Evolutionary conservation across 768 basidiomycete genomes (phyloP), one percentile per base, ranked within the genome.

Genomic region (Hypholoma fasciculare): DNA sequence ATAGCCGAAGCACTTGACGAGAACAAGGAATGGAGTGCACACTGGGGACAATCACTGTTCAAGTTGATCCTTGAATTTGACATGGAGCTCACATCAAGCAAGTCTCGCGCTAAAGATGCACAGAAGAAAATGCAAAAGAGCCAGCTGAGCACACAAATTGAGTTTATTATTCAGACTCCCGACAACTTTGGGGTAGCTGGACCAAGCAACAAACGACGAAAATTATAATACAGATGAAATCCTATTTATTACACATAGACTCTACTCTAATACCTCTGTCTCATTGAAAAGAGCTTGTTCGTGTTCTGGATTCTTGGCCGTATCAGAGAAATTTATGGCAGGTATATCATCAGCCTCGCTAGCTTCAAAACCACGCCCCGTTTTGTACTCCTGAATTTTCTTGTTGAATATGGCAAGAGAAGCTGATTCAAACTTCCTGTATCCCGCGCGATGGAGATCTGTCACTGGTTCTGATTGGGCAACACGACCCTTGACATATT

Each of bases 371-470:
- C 13, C 6, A 38, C 17, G 40, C 5, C 47, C 68, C 14, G 16
- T 49, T 39, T 67, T 50, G 39, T 71, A 48, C 1, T 38, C 56
- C 4, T 36, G 0, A 0, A 72, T 52, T 13, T 74, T 76, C 54
- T 69, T 69, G 57, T 77, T 77, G 61, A 76, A 76, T 5, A 63
- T 71, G 0, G 63, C 57, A 0, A 77, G 54, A 0, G 69, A 71
- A 0, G 67, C 59, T 0, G 67, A 64, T 47, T 65, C 60, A 8
- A 72, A 61, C 16, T 65, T 68, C 8, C 61, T 38, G 1, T 62
- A 54, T 11, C 72, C 71, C 0, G 38, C 23, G 4, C 23, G 6
- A 2, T 23, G 23, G 7, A 67, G 46, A 57, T 74, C 61, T 0
- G 47, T n/a, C 0, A 65, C 56, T 0, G 62, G 61, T 34, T 64